Evolutionary conservation across 2,329 filamentous ascomycete genomes (phyloP), one percentile per base, ranked within the genome.

Genomic region (Colletotrichum horii): DNA sequence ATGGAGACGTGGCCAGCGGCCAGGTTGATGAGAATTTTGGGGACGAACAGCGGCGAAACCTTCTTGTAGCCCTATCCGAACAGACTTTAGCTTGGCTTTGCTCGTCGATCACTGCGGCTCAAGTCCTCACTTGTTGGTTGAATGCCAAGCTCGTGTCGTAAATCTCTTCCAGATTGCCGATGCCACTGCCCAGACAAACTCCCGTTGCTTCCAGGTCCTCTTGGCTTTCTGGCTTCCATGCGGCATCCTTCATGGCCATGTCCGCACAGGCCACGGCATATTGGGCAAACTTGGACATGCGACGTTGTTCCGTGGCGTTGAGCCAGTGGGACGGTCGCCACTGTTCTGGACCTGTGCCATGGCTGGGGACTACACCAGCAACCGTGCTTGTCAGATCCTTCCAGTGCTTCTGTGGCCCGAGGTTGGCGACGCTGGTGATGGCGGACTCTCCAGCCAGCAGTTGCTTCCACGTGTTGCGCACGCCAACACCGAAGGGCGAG

Each of bases 1-100:
- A 99, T 98, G 30, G 96, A 96, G 48, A 98, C 93, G 82, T 98
- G 96, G 1, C 97, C 97, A 12, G 97, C 97, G 1, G 95, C 97
- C 79, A 99, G 91, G 83, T 99, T 99, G 85, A 98, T 98, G 66
- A 99, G 89, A 9, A 98, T 92, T 79, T 95, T 94, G 8, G 97
- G 97, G 9, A 98, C 96, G 82, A 99, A 98, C 5, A 98, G 87
- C 2, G 97, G 97, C 38, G 96, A 98, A 3, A 98, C 94, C 81
- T 97, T 98, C 79, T 92, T 95, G 83, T 98, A 98, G 78, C 96
- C 96, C 95, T 97, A 61, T 30, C 70, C 19, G 28, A 68, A 76
- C 65, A 62, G 15, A 75, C 48, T 72, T 79, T 71, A 78, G 75
- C 70, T 71, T 62, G 55, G 61, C 66, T 61, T 61, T 38, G 65